Percentiles rank a stretch among this genome's conserved stretches.
Evolutionary conservation across 352 stramenopile species (phyloP).

Genomic region (Globisporangium nunn): DNA sequence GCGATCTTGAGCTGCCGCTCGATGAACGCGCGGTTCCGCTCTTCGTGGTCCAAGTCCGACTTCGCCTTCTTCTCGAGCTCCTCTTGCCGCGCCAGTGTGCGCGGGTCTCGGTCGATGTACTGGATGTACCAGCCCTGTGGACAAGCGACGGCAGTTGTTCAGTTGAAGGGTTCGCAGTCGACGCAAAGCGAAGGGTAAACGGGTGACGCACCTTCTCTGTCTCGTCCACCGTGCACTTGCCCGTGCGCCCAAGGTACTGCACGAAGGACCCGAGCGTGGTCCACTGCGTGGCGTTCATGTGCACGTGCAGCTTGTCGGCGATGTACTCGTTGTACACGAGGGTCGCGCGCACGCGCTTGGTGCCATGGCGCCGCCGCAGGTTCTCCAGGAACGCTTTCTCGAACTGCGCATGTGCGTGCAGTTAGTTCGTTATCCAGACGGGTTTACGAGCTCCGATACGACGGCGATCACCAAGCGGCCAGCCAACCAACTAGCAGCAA

Average conservation of each 20-base stretch:
- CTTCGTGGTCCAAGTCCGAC: conserved; percentile 88
- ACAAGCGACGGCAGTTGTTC: no score
- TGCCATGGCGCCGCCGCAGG: conserved; percentile 90
- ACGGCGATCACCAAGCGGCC: background rate
- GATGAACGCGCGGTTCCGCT: conserved; percentile 73
- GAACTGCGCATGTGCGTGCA: conserved; percentile 64
- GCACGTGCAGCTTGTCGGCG: conserved; percentile 96
- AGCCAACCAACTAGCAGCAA: background rate
- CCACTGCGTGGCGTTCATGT: conserved; percentile 99
- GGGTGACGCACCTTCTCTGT: conserved; percentile 83
- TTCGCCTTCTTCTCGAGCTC: conserved; percentile 82
- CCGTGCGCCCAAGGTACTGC: conserved; percentile 96
- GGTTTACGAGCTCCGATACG: background rate
- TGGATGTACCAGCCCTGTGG: conserved; percentile 93
- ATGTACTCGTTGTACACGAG: conserved; percentile 99
- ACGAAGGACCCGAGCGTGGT: conserved; percentile 95
- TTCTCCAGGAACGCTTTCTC: conserved; percentile 95
- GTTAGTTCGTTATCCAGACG: background rate
- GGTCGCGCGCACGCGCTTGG: conserved; percentile 95
- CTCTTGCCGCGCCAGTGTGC: conserved; percentile 85
- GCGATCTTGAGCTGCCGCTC: conserved; percentile 70
- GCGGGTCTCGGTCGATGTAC: conserved; percentile 93
- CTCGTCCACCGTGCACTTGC: conserved; percentile 96
- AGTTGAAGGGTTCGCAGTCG: no score
- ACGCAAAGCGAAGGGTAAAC: no score